A percentile compares a stretch with the other conserved stretches of the same genome.
Evolutionary conservation across 2,329 filamentous ascomycete genomes (phyloP).

Genomic region (Pseudocercospora fijiensis): DNA sequence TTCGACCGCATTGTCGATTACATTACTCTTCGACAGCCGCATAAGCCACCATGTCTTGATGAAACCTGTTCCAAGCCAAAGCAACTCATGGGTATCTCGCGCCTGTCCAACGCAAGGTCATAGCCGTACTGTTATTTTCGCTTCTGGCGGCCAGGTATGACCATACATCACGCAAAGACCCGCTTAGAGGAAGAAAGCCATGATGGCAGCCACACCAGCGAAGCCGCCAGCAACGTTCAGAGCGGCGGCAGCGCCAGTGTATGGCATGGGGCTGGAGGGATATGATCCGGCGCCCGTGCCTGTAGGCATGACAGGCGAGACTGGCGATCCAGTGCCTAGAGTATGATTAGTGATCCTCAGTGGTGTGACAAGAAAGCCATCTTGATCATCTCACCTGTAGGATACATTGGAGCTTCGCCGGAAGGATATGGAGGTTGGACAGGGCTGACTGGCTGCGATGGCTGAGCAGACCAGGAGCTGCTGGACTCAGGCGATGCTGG

Average conservation of each 20-base stretch:
- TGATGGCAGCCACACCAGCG: slow-evolving; percentile 28
- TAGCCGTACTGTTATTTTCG: slow-evolving; percentile 17
- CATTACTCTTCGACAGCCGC: slow-evolving; percentile 8
- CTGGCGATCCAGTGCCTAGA: slow-evolving; percentile 14
- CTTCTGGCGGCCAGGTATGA: slow-evolving; percentile 16
- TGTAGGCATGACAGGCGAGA: slow-evolving; percentile 11
- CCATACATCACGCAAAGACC: slow-evolving; percentile 18
- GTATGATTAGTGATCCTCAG: slow-evolving; percentile 2
- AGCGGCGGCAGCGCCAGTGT: slow-evolving; percentile 23
- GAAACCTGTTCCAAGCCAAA: not conserved
- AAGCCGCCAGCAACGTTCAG: slow-evolving; percentile 28
- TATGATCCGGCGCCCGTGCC: slow-evolving; percentile 11
- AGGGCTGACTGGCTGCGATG: not conserved
- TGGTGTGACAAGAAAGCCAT: not conserved
- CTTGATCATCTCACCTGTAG: not conserved
- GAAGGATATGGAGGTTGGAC: not conserved
- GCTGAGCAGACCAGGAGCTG: not conserved
- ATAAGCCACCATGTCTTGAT: not conserved
- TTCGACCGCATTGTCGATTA: slow-evolving; percentile 1
- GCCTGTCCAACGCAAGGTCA: slow-evolving; percentile 22
- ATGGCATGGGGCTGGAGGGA: slow-evolving; percentile 14
- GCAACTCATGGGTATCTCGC: slow-evolving; percentile 16
- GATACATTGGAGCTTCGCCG: not conserved
- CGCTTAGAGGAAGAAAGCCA: slow-evolving; percentile 32
- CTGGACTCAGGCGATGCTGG: no score